Evolutionary conservation across 495 filamentous ascomycete species (phyloP), one percentile per base, ranked within the genome.

Genomic region (Sabuloglossum arenarium): DNA sequence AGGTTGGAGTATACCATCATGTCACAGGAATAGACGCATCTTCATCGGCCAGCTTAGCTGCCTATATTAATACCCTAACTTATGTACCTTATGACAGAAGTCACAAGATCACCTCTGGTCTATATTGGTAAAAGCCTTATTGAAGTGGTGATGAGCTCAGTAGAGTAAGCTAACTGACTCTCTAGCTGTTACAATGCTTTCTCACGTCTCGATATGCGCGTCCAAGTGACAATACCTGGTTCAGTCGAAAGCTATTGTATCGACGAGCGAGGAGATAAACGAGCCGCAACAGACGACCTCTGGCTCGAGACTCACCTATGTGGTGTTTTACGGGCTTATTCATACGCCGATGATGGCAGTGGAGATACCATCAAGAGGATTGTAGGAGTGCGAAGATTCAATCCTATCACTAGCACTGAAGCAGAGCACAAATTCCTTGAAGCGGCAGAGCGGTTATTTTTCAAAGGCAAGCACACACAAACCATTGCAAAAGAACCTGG

Each of bases 261-360:
- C 58, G 89, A 98, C 67, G 90, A 98, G 69, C 79, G 88, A 57
- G 93, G 91, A 55, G 88, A 96, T 62, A 94, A 91, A 69, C 78
- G 86, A 29, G 83, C 86, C 54, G 86, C 93, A 27, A 86, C 88
- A 0, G 91, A 98, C 59, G 85, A 83, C 16, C 75, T 97, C 16
- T 98, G 91, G 91, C 76, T 98, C 32, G 91, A 98, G 64, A 97
- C 93, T 23, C 97, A 97, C 63, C 78, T 98, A 4, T 97, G 91
- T 66, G 88, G 82, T 43, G 87, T 97, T 1, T 70, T 98, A 53
- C 77, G 91, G 60, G 90, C 91, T 23, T 97, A 97, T 66, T 85
- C 86, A 1, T 98, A 97, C 63, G 93, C 93, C 29, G 91, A 98
- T 67, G 82, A 96, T 70, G 89, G 89, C 28, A 84, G 79, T 57